phyloP scores from a whole-genome alignment of 371 early-diverging fungal species.

The Fennellomyces sp. region DNA sequence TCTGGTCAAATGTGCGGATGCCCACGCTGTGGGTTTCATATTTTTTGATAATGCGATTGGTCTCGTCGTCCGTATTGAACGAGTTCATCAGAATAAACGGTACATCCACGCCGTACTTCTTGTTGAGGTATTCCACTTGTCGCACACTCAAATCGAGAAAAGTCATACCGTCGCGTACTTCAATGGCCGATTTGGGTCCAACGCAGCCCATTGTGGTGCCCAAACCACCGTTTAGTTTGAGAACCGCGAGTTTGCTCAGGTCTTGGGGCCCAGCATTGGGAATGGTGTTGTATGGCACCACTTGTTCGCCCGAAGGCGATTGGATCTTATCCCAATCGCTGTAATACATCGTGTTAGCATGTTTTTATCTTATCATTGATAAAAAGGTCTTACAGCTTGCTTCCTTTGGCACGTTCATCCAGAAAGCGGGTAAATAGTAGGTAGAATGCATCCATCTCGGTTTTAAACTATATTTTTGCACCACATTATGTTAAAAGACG shows the following conservation, averaged over 20 bases:
- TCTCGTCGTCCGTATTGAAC: constrained; percentile 99
- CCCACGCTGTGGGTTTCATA: constrained; percentile 89
- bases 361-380: background rate
- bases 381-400: constrained; percentile 74
- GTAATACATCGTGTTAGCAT: background rate
- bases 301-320: constrained; percentile 85
- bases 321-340: constrained; percentile 94
- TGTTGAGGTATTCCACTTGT: constrained; percentile 98
- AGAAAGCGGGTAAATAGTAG: constrained; percentile 87
- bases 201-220: constrained; percentile 99
- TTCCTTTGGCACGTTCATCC: constrained; percentile 78
- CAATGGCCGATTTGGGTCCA: constrained; percentile 99
- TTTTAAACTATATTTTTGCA: constrained; percentile 1
- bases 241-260: constrained; percentile 95
- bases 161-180: constrained; percentile 98
- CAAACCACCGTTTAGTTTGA: constrained; percentile 99
- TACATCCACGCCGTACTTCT: constrained; percentile 85
- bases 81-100: constrained; percentile 99
- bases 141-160: constrained; percentile 98
- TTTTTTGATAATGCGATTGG: constrained; percentile 95
- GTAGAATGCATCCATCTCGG: constrained; percentile 91
- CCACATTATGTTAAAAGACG: background rate
- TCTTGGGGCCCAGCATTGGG: constrained; percentile 54
- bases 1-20: constrained; percentile 99
- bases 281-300: constrained; percentile 79